phyloP scores from a whole-genome alignment of 768 basidiomycete species.

The Leccinum truebloodii region DNA sequence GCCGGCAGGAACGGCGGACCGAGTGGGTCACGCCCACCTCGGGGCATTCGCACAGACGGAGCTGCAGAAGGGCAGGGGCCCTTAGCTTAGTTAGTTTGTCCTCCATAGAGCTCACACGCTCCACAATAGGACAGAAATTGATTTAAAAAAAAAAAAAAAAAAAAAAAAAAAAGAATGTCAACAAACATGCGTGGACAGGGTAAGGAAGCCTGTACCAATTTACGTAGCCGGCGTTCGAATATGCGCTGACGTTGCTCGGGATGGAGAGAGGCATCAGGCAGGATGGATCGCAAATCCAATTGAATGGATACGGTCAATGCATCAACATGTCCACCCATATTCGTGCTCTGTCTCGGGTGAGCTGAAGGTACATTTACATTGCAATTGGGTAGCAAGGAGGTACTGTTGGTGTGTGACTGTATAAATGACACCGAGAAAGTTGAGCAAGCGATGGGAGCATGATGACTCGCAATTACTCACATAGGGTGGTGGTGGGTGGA shows the following conservation, averaged over 20 bases:
- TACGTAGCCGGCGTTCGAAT: neutral
- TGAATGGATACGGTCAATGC: neutral
- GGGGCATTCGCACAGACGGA: too few species aligned
- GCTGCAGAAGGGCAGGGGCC: too few species aligned
- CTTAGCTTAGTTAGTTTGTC: too few species aligned
- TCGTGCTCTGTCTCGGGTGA: neutral
- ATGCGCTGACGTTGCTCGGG: neutral
- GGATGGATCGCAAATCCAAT: neutral
- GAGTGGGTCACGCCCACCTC: too few species aligned
- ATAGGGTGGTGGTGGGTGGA: neutral
- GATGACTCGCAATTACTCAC: neutral
- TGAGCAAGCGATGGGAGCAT: neutral
- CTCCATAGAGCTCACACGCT: too few species aligned
- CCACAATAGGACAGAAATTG: too few species aligned
- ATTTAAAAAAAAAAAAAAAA: too few species aligned
- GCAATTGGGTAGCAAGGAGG: neutral
- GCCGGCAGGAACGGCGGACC: too few species aligned
- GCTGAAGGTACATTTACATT: neutral
- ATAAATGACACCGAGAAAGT: neutral
- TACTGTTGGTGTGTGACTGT: neutral
- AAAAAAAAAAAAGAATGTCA: neutral
- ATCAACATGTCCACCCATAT: neutral
- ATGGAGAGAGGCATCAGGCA: neutral
- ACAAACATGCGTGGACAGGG: too few species aligned
- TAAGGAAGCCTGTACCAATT: neutral